Conservation (phyloP, 331 rosid species). For the Saraca asoca region DNA sequence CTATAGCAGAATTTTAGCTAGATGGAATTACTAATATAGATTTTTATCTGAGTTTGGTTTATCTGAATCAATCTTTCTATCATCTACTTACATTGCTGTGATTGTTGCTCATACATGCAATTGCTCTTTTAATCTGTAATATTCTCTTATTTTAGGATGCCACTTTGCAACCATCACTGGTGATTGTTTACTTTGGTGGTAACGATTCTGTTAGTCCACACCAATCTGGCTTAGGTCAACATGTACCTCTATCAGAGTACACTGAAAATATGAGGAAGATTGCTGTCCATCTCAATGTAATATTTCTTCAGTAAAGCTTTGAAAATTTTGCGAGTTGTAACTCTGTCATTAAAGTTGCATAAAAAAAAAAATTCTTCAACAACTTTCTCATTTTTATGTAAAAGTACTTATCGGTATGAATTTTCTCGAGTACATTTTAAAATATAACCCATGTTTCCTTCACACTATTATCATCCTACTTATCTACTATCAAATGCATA, state of each 20-base stretch:
- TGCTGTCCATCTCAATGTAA: slow-evolving; percentile 66
- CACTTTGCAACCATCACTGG: slow-evolving; percentile 64
- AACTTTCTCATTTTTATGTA: too few species aligned
- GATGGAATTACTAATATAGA: too few species aligned
- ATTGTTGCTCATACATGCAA: slow-evolving; percentile 16
- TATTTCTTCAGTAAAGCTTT: background rate
- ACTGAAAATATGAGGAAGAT: slow-evolving; percentile 79
- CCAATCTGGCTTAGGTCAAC: slow-evolving; percentile 54
- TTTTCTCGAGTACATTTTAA: too few species aligned
- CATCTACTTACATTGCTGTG: background rate
- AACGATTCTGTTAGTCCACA: slow-evolving; percentile 69
- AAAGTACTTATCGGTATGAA: too few species aligned
- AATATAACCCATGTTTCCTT: too few species aligned
- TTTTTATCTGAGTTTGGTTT: too few species aligned
- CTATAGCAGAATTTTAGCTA: too few species aligned
- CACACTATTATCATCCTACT: too few species aligned
- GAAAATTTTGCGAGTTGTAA: too few species aligned
- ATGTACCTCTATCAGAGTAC: slow-evolving; percentile 85
- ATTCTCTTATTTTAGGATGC: slow-evolving; percentile 49
- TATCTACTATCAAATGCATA: too few species aligned
- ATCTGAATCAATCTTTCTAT: too few species aligned
- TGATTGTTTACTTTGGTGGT: slow-evolving; percentile 92
- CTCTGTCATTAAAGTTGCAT: too few species aligned
- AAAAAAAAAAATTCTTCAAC: background rate
- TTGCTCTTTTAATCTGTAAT: slow-evolving; percentile 20